Base-by-base conservation (phyloP, 2,329 filamentous ascomycete genomes). In the Sarocladiaceae sp. region DNA sequence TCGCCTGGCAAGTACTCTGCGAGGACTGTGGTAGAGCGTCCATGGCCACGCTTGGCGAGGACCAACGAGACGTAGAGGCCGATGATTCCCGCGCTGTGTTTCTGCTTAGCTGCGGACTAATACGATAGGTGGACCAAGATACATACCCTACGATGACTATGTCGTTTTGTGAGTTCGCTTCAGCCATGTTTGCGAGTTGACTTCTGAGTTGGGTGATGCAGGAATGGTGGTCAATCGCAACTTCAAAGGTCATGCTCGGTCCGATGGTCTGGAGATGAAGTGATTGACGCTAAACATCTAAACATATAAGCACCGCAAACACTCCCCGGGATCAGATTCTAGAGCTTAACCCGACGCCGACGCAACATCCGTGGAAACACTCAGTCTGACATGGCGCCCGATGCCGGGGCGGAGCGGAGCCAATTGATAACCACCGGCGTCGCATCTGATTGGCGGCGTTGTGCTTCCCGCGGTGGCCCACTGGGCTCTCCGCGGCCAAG, bases 1-100 rank as follows among this genome's bases (percentile, higher is more conserved):
- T 70, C 66, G 6, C 66, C 66, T 0, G 66, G 67, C 1, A 68
- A 53, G 43, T 68, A 55, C 45, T 69, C 63, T 9, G 65, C 66
- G 6, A 68, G 48, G 9, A 69, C 53, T 3, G 65, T 68, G 16
- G 61, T 56, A 6, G 50, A 48, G 1, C 47, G 53, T 1, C 58
- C 58, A 16, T 60, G 56, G 32, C 67, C 67, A 19, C 57, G 54
- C 33, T 60, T 50, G 3, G 56, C 53, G 15, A 68, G 59, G 9
- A 63, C 60, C 11, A 64, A 49, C 19, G 64, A 64, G 1, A 66
- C 62, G 39, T 67, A 58, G 5, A 68, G 57, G 43, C 64, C 64
- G 32, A 66, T 64, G 43, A 67, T 63, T 37, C 64, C 65, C 1
- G 61, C 64, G 4, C 63, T 64, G 33, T 20, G 18, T 12, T 21